These are phyloP conservation scores for Eimeria praecox DNA, from an alignment of 169 alveolate genomes.

Conservation along the genomic window DNA sequence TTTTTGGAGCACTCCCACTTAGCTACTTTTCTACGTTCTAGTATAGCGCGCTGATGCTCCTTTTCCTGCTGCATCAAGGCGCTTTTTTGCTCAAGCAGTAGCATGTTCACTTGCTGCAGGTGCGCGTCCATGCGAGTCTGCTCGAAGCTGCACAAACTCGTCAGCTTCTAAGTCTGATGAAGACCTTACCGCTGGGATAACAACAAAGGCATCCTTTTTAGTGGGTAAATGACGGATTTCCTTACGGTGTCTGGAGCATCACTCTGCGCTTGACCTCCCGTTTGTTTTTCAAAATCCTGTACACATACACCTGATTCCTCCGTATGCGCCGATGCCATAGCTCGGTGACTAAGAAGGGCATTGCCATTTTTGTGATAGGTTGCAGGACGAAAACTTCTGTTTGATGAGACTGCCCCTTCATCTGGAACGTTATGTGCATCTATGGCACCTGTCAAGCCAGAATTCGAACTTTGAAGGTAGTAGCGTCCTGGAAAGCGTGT, in stretches of 20 bases:
- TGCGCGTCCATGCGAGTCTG: constrained; percentile 73
- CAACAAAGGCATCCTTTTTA: too few relatives aligned
- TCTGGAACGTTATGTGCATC: not conserved
- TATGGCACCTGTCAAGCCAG: constrained; percentile 77
- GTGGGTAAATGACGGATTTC: not conserved
- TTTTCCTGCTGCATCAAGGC: constrained; percentile 44
- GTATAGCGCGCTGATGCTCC: constrained; percentile 1
- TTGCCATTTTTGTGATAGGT: not conserved
- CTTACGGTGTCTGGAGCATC: constrained; percentile 77
- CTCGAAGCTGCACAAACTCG: constrained; percentile 63
- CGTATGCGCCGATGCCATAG: not conserved
- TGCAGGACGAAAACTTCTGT: not conserved
- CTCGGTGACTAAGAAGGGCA: not conserved
- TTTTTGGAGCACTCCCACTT: constrained; percentile 30
- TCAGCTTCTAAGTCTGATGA: not conserved
- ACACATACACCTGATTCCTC: not conserved
- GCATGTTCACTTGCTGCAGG: constrained; percentile 1
- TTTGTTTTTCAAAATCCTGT: constrained; percentile 71
- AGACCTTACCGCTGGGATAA: not conserved
- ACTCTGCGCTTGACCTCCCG: constrained; percentile 41
- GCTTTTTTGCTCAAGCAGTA: constrained; percentile 72
- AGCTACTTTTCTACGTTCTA: constrained; percentile 44
- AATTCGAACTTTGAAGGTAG: constrained; percentile 61
- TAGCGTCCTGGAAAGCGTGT: constrained; percentile 64
- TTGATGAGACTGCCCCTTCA: not conserved